Base-by-base conservation (phyloP, 179 eudicot species). In the Amaranthus tricolor region DNA sequence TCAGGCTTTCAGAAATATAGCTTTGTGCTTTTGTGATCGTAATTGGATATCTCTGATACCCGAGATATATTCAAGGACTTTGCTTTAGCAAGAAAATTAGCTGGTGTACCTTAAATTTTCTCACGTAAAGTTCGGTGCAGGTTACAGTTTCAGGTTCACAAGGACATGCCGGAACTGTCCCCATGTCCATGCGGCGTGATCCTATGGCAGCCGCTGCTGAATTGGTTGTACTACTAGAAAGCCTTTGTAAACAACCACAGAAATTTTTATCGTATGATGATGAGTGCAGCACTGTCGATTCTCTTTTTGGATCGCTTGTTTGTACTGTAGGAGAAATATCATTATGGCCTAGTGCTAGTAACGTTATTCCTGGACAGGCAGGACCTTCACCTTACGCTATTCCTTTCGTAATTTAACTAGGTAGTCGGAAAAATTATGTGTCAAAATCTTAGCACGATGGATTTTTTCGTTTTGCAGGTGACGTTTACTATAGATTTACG, bases 81-180 rank as follows among this genome's bases (percentile, higher is more conserved):
- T 58, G 66, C 47, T 68, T 72, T 70, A n/a, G 14, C 7, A 62
- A 70, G n/a, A 49, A 70, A 62, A 66, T 7, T 3, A 48, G 50
- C 12, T 11, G 63, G 16, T 16, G 44, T 56, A 16, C 16, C 55
- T 58, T 10, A 45, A 21, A 59, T 72, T 6, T 66, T 72, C 78
- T 76, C 77, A 80, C 77, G 61, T 76, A 9, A 71, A 76, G 57
- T 20, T 76, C 58, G 72, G 43, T 85, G 83, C 88, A 94, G 98
- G 97, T 95, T 74, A 93, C 92, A 43, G 91, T 95, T 72, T 87
- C 83, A 80, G 99, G 99, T 60, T 83, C 98, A 74, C 99, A 93
- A 81, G 99, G 99, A 74, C 99, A 95, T 80, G 99, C 99, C 5
- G 98, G 99, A 77, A 95, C 99, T 31, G 99, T 95, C 58, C 99